Base-by-base conservation (phyloP, 108 stramenopile species). In the Cylindrotheca fusiformis region DNA sequence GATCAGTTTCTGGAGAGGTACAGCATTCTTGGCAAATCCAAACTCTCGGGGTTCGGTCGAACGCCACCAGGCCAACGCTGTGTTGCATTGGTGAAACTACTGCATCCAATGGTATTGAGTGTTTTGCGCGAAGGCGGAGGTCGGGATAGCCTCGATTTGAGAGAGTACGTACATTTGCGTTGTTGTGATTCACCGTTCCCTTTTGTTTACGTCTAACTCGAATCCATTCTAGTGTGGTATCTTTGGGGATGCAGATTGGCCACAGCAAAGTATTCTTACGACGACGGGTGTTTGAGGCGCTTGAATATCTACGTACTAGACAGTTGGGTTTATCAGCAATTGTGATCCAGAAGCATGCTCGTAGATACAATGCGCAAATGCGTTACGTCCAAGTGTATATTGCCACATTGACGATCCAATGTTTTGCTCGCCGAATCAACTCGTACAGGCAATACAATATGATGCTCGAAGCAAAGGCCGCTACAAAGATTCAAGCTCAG, bases 211-310 rank as follows among this genome's bases (percentile, higher is more conserved):
- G 19, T 57, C 47, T 46, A 28, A n/a, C n/a, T n/a, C n/a, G n/a
- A n/a, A n/a, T n/a, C n/a, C n/a, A n/a, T n/a, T 29, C n/a, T 1
- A 76, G 63, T 50, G 19, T 67, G 30, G 75, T 80, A 21, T 68
- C 65, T 12, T 71, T 84, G 17, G 90, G 94, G 0, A 85, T 91
- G 68, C 96, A 97, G 74, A 68, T 95, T 45, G 96, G 96, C 17
- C 50, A 67, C 33, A 88, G 83, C 25, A 95, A 94, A 69, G 90
- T 97, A 12, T 97, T 97, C 58, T 63, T 97, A 41, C 69, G 89
- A 20, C 73, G 76, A 26, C 68, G 68, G n/a, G 77, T 90, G 4
- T 94, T 90, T 63, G 94, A 95, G 32, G 55, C 68, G 3, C 74
- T 97, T 54, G 96, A 97, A 69, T 63, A 69, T 19, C 58, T 93